Percentiles rank a stretch among this genome's conserved stretches.
Evolutionary conservation across 2,329 filamentous ascomycete species (phyloP).

Genomic region (Cercospora beticola): DNA sequence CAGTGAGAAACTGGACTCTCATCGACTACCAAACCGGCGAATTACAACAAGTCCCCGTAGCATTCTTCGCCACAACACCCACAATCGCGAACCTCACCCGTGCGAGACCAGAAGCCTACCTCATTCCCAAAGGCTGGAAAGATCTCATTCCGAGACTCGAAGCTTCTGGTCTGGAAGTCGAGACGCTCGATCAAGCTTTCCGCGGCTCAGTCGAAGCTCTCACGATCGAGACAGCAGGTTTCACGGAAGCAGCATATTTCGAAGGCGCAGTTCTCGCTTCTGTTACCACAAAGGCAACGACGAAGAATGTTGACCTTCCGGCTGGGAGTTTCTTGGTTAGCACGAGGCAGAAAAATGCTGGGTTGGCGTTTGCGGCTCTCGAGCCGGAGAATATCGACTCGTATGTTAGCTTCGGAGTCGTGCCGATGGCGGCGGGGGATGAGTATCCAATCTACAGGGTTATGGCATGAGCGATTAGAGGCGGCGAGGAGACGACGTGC

Average conservation of each 20-base stretch:
- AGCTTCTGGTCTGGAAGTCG: constrained; percentile 39
- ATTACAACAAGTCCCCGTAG: constrained; percentile 38
- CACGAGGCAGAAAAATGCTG: constrained; percentile 41
- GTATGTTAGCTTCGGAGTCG: constrained; percentile 41
- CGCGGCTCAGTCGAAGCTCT: constrained; percentile 37
- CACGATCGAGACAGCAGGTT: constrained; percentile 36
- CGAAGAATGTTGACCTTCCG: constrained; percentile 34
- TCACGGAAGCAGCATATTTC: constrained; percentile 35
- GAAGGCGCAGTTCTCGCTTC: constrained; percentile 39
- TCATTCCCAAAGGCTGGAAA: constrained; percentile 40
- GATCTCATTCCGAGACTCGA: constrained; percentile 38
- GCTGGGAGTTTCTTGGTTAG: constrained; percentile 39
- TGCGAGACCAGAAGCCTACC: constrained; percentile 37
- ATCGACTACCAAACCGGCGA: constrained; percentile 37
- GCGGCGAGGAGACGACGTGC: not conserved
- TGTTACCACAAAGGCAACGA: constrained; percentile 34
- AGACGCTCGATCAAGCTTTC: constrained; percentile 34
- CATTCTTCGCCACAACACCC: constrained; percentile 40
- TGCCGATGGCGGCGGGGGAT: constrained; percentile 40
- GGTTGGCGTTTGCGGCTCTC: constrained; percentile 39
- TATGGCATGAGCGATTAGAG: not conserved
- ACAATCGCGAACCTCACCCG: constrained; percentile 39
- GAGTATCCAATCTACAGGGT: constrained; percentile 37
- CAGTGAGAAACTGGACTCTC: constrained; percentile 38
- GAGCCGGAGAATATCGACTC: constrained; percentile 43